Percentiles rank a stretch among this genome's conserved stretches.
These are phyloP conservation scores for Aethionema arabicum DNA, from an alignment of 345 rosid genomes.

Conservation along the genomic window DNA sequence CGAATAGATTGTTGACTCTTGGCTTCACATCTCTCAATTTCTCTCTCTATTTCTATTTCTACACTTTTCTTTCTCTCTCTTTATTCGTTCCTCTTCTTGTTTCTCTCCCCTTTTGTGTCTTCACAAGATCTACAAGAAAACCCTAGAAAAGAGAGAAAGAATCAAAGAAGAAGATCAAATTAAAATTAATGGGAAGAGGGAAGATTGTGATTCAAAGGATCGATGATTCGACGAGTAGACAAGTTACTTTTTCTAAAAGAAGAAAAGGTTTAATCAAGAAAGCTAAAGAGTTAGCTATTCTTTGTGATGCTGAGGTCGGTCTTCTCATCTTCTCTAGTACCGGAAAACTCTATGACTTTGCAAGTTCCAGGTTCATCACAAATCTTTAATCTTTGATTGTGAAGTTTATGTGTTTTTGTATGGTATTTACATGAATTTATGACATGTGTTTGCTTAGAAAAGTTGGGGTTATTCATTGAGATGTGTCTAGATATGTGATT, in stretches of 20 bases:
- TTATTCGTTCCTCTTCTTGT: constrained; percentile 33
- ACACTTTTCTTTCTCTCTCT: constrained; percentile 27
- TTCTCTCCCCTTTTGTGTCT: constrained; percentile 31
- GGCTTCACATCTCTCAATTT: constrained; percentile 35
- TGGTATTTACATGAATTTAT: constrained; percentile 21
- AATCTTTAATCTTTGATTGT: constrained; percentile 19
- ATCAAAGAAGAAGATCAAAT: constrained; percentile 22
- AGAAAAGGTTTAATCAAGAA: constrained; percentile 46
- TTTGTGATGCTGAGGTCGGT: constrained; percentile 45
- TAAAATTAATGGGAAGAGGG: constrained; percentile 42
- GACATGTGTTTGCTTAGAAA: constrained; percentile 8
- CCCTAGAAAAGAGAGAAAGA: constrained; percentile 35
- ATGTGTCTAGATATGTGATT: constrained; percentile 21
- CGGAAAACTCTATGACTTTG: constrained; percentile 41
- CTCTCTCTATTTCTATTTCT: constrained; percentile 18
- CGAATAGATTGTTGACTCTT: constrained; percentile 47
- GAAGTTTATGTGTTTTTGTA: not conserved
- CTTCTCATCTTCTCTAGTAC: constrained; percentile 44
- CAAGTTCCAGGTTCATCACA: constrained; percentile 43
- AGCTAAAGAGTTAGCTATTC: constrained; percentile 44
- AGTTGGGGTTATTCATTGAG: constrained; percentile 12
- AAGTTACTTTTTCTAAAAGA: constrained; percentile 48
- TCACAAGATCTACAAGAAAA: constrained; percentile 32
- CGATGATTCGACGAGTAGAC: constrained; percentile 46
- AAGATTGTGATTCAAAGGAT: constrained; percentile 47